Percentiles rank a stretch among this genome's conserved stretches.
Conservation (phyloP, 805 yeast genomes). For the Candida odintsovae region DNA sequence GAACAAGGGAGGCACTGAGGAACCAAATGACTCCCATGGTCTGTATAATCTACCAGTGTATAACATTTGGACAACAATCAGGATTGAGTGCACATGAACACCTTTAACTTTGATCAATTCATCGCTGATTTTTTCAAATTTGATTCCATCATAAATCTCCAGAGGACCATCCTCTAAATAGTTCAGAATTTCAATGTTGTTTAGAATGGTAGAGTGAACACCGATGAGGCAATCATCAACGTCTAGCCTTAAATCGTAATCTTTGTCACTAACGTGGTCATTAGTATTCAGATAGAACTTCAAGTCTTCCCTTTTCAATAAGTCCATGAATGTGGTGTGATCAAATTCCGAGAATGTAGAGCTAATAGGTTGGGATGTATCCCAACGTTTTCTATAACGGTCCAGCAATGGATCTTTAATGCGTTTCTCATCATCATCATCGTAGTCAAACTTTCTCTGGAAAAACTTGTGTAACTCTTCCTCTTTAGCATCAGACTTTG, state of each 20-base stretch:
- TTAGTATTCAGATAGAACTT: conserved; percentile 4
- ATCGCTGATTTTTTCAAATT: conserved; percentile 7
- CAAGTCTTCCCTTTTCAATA: conserved; percentile 3
- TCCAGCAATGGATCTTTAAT: conserved; percentile 15
- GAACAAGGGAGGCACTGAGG: conserved; percentile 5
- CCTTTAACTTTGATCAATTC: conserved; percentile 20
- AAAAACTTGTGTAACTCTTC: conserved; percentile 10
- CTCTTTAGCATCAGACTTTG: conserved; percentile 8
- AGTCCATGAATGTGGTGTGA: conserved; percentile 1
- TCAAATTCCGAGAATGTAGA: conserved; percentile 10
- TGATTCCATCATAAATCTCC: conserved; percentile 11
- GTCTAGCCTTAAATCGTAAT: conserved; percentile 31
- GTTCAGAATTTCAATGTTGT: conserved; percentile 7
- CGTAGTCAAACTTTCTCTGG: conserved; percentile 7
- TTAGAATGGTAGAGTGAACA: conserved; percentile 31
- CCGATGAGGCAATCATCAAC: conserved; percentile 29
- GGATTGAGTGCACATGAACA: conserved; percentile 21
- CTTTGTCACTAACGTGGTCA: conserved; percentile 19
- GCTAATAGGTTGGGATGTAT: conserved; percentile 6
- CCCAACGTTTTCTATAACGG: conserved; percentile 20
- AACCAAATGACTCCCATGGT: conserved; percentile 39
- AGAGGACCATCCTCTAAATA: conserved; percentile 2
- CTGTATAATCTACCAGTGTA: conserved; percentile 43
- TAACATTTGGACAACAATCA: conserved; percentile 40
- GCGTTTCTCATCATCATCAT: conserved; percentile 4